Evolutionary conservation across 768 basidiomycete species (phyloP).

Genomic region (Termitomyces heimii): DNA sequence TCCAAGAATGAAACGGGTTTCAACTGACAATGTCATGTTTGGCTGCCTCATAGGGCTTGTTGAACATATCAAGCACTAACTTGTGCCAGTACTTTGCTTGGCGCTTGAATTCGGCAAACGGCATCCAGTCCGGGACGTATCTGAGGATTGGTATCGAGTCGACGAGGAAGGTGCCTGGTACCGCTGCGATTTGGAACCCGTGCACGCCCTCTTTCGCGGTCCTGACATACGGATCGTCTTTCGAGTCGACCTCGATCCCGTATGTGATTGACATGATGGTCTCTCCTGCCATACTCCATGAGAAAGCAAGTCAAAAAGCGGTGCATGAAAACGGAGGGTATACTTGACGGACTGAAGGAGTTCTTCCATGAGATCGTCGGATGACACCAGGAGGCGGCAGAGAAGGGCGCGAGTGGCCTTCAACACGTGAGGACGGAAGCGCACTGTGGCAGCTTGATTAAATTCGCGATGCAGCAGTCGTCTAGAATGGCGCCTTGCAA

Average conservation of each 20-base stretch:
- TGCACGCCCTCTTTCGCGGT: slow-evolving; percentile 24
- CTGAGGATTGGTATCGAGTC: slow-evolving; percentile 24
- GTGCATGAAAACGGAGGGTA: not conserved
- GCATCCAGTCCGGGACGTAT: slow-evolving; percentile 29
- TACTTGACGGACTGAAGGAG: slow-evolving; percentile 8
- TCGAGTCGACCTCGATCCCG: slow-evolving; percentile 23
- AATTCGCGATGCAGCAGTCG: slow-evolving; percentile 19
- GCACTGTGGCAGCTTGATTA: slow-evolving; percentile 10
- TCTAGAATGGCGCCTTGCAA: slow-evolving; percentile 19
- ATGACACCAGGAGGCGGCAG: slow-evolving; percentile 13
- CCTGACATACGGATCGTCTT: slow-evolving; percentile 28
- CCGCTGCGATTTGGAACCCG: slow-evolving; percentile 20
- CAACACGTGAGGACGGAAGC: slow-evolving; percentile 17
- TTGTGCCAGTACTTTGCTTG: slow-evolving; percentile 22
- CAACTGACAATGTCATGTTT: slow-evolving; percentile 12
- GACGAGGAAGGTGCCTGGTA: slow-evolving; percentile 26
- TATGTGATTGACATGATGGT: slow-evolving; percentile 27
- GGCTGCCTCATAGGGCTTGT: slow-evolving; percentile 17
- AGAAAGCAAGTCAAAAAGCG: too few relatives aligned
- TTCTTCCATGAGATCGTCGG: slow-evolving; percentile 11
- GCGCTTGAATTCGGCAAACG: slow-evolving; percentile 28
- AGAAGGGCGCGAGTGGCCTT: slow-evolving; percentile 17
- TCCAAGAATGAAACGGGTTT: not conserved
- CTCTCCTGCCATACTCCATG: slow-evolving; percentile 15
- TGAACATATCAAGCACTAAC: slow-evolving; percentile 13